Evolutionary conservation across 129 eudicot genomes (phyloP).

Genomic region (Chrysanthemum makinoi): DNA sequence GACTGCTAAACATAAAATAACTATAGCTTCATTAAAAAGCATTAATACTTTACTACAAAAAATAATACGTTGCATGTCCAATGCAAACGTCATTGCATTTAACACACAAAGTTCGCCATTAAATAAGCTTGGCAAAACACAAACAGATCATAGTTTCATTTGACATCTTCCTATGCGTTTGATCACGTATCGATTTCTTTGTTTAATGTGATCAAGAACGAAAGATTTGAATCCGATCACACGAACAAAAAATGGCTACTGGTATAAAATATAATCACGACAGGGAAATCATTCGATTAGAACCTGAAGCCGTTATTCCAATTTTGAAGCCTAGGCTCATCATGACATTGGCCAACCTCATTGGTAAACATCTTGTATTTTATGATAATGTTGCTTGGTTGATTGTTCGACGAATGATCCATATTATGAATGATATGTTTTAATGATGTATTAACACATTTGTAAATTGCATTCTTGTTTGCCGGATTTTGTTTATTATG

Average conservation of each 20-base stretch:
- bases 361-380: conserved; percentile 35
- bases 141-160: conserved; percentile 8
- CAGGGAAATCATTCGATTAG: conserved; percentile 74
- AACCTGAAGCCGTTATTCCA: conserved; percentile 85
- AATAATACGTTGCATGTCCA: conserved; percentile 12
- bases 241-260: conserved; percentile 6
- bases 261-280: conserved; percentile 7
- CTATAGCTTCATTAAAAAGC: too few species aligned
- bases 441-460: conserved; percentile 6
- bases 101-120: conserved; percentile 21
- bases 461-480: background rate
- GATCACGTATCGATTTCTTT: background rate
- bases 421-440: background rate
- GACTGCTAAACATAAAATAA: too few species aligned
- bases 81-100: background rate
- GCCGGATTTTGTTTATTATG: background rate
- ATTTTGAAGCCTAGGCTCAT: conserved; percentile 78
- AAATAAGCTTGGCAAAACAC: conserved; percentile 6
- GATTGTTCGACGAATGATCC: background rate
- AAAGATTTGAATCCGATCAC: too few species aligned
- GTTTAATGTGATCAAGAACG: background rate
- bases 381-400: background rate
- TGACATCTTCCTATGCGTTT: conserved; percentile 19
- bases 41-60: background rate
- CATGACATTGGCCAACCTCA: conserved; percentile 88